Evolutionary conservation across 2,329 filamentous ascomycete genomes (phyloP).

Genomic region (Hymenoscyphus scutula): DNA sequence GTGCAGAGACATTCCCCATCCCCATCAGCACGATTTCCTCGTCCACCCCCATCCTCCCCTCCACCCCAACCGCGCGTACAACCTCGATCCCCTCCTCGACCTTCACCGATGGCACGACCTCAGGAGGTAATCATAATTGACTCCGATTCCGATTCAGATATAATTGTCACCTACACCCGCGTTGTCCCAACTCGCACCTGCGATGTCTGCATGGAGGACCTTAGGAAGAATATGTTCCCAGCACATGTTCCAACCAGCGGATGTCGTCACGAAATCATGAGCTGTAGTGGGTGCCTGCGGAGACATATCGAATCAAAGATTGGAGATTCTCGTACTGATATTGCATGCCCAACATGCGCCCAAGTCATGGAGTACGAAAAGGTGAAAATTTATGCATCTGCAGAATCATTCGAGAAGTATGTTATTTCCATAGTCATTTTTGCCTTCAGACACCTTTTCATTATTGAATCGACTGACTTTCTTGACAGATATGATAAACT

Average conservation of each 20-base stretch:
- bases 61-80: background rate
- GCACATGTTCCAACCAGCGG: background rate
- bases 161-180: background rate
- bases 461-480: background rate
- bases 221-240: background rate
- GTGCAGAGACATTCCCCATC: too few relatives aligned
- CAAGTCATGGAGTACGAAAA: conserved; percentile 43
- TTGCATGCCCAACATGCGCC: conserved; percentile 53
- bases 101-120: too few relatives aligned
- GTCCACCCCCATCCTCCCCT: background rate
- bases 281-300: conserved; percentile 18
- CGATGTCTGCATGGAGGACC: background rate
- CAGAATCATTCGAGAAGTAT: conserved; percentile 44
- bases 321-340: conserved; percentile 36
- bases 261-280: background rate
- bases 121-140: background rate
- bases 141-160: background rate
- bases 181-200: background rate
- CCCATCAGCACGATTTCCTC: too few relatives aligned
- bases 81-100: too few relatives aligned
- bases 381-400: conserved; percentile 45
- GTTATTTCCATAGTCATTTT: conserved; percentile 4
- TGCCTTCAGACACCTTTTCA: background rate
- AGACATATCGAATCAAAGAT: conserved; percentile 19
- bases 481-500: conserved; percentile 43